Base-by-base conservation (phyloP, 2,329 filamentous ascomycete species). In the Lachnellula hyalina region DNA sequence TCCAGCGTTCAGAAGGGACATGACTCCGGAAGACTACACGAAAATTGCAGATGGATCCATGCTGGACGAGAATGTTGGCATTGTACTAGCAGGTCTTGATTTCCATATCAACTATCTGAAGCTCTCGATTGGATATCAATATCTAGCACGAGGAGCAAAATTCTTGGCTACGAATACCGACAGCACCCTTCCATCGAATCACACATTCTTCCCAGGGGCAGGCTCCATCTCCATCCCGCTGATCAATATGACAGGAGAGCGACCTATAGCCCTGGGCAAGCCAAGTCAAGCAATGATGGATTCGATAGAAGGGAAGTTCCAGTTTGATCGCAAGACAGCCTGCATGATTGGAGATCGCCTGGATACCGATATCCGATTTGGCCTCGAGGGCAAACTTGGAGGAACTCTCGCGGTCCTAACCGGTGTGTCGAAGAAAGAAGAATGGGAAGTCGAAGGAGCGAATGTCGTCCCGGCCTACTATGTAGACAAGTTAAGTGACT, bases 241-340 rank as follows among this genome's bases (percentile, higher is more conserved):
- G 56, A 78, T 86, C 52, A 87, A 87, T 70, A 90, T 90, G 77
- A 77, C 81, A 17, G 79, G 79, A 3, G 74, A 82, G 69, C 78
- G 87, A 65, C 93, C 94, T 0, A 73, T 90, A 34, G 85, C 89
- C 3, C 75, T 97, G 41, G 94, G 94, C 0, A 99, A 99, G 75
- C 94, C 94, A 3, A 96, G 90, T 70, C 91, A 96, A 75, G 93
- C 93, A 4, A 99, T 99, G 94, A 96, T 99, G 93, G 93, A 97
- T 71, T 91, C 94, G 3, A 88, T 99, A 54, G 93, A 97, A 76
- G 93, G 93, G 55, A 96, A 96, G 73, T 96, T 97, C 72, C 80
- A 88, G 63, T 87, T 99, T 52, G 86, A 97, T 70, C 82, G 92
- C 38, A 82, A 79, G 57, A 84, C 84, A 63, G 89, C 94, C 1